Conservation (phyloP, 164 flowering plant species). For the Saururus chinensis region DNA sequence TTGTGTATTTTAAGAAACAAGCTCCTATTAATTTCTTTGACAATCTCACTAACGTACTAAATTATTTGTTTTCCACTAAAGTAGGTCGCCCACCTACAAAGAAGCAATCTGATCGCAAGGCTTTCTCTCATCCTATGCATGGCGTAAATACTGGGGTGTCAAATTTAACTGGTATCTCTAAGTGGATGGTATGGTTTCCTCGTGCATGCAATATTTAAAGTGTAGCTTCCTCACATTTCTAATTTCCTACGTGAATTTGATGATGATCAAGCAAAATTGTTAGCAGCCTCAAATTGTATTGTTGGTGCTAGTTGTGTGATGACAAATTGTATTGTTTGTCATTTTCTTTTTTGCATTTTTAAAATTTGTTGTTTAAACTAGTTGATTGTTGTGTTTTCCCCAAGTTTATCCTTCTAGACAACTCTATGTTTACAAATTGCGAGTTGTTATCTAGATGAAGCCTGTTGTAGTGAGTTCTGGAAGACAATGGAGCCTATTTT, state of each 20-base stretch:
- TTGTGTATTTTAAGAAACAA: slow-evolving; percentile 38
- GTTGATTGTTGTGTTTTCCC: not conserved
- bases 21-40: too few species aligned
- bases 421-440: not conserved
- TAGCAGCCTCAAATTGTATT: slow-evolving; percentile 45
- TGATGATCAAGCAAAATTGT: slow-evolving; percentile 59
- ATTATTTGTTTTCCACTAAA: too few species aligned
- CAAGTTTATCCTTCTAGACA: not conserved
- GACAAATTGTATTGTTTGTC: not conserved
- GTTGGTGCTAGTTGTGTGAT: slow-evolving; percentile 36
- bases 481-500: slow-evolving; percentile 56
- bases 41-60: too few species aligned
- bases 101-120: too few species aligned
- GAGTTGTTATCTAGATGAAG: slow-evolving; percentile 30
- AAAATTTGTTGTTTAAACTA: not conserved
- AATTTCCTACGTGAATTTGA: slow-evolving; percentile 22
- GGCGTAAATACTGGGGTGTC: slow-evolving; percentile 30
- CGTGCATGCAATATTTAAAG: not conserved
- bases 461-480: slow-evolving; percentile 64
- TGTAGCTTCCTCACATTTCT: not conserved
- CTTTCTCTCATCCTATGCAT: slow-evolving; percentile 44
- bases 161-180: slow-evolving; percentile 39
- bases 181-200: not conserved
- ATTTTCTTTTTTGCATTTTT: not conserved
- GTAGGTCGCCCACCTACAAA: too few species aligned